Base-by-base conservation (phyloP, 2,329 filamentous ascomycete species). In the Cladosporium sp. region DNA sequence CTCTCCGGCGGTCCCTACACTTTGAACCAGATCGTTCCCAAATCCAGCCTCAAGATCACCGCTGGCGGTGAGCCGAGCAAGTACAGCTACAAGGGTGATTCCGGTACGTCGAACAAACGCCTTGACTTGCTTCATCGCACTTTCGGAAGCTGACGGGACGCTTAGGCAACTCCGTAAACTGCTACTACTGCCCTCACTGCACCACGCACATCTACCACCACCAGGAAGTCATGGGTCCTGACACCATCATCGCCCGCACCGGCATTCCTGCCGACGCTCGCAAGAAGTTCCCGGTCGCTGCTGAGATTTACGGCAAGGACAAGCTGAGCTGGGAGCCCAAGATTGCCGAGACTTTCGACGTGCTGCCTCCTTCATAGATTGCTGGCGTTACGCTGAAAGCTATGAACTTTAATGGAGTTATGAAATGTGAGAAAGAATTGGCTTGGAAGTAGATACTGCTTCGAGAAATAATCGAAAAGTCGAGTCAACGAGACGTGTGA, bases 181-280 rank as follows among this genome's bases (percentile, higher is more conserved):
- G 81, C 75, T 83, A 78, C 73, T 83, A 78, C 72, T 83, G 81
- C 74, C 74, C 77, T 45, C 81, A 79, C 64, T 84, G 81, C 77
- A 82, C 78, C 7, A 66, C 74, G 3, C 80, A 82, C 66, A 73
- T 79, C 28, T 83, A 83, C 69, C 81, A 83, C 69, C 78, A 82
- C 64, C 80, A 83, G 63, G 74, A 76, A 42, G 75, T 77, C 48
- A 72, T 80, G 61, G 77, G 79, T 57, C 69, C 72, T 3, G 78
- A 82, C 64, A 80, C 72, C 48, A 78, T 82, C 59, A 73, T 83
- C 56, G 71, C 81, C 6, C 76, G 81, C 51, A 84, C 80, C 3
- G 76, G 73, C 1, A 64, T 82, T 40, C 66, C 83, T 15, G 60
- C 68, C 12, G 72, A 81, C 47, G 76, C 73, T 1, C 66, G 73